These are phyloP conservation scores for Rehmannia glutinosa DNA, from an alignment of 257 asterid species.

Conservation along the genomic window DNA sequence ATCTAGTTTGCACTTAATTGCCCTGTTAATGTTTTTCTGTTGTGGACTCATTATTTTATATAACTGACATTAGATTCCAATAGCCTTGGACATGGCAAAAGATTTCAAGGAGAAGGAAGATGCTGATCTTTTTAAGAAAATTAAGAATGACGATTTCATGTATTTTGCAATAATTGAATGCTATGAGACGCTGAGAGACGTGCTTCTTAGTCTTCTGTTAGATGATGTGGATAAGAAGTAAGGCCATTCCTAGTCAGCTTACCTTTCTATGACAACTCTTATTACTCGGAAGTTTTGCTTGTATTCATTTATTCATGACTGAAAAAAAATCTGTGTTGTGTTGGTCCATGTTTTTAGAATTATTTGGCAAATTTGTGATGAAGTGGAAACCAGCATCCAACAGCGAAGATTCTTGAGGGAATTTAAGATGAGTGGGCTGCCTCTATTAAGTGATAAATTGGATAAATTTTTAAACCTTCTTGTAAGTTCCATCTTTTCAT, in stretches of 20 bases:
- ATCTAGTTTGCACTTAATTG: conserved; percentile 14
- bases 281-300: conserved; percentile 4
- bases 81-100: conserved; percentile 97
- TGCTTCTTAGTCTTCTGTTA: conserved; percentile 60
- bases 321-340: neutral
- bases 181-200: conserved; percentile 71
- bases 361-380: conserved; percentile 52
- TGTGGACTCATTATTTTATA: conserved; percentile 26
- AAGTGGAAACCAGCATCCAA: conserved; percentile 60
- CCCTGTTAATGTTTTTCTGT: neutral
- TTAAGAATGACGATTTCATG: conserved; percentile 80
- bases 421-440: conserved; percentile 75
- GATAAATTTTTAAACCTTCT: conserved; percentile 66
- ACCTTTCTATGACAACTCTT: neutral
- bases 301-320: conserved; percentile 2
- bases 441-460: conserved; percentile 65
- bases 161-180: conserved; percentile 81
- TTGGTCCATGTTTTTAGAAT: conserved; percentile 44
- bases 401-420: conserved; percentile 47
- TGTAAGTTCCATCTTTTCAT: conserved; percentile 40
- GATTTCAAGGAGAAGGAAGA: conserved; percentile 80
- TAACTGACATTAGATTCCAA: conserved; percentile 70
- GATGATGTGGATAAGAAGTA: conserved; percentile 64
- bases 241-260: conserved; percentile 32
- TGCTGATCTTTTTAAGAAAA: conserved; percentile 85